Evolutionary conservation across 2,329 filamentous ascomycete species (phyloP), one percentile per base, ranked within the genome.

Genomic region (Podosphaera fusca): DNA sequence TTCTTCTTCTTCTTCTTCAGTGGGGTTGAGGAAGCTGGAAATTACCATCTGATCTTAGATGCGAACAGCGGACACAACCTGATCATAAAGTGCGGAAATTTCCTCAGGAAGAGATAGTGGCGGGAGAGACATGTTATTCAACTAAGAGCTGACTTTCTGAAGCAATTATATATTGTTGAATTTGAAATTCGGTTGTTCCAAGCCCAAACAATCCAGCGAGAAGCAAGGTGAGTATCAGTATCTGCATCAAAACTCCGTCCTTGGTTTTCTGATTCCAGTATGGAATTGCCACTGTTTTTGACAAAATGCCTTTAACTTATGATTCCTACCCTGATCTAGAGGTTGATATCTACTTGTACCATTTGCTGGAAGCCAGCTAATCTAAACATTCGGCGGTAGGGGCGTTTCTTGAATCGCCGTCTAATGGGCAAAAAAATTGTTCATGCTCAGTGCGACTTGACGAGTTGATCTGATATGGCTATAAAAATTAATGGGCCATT

Each of bases 351-450:
- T 21, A 21, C 21, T 21, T 21, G 21, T 21, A 21, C 21, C 21
- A 56, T 47, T 38, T 30, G 45, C 55, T 56, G 55, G 55, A 31
- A 46, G 55, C 55, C 38, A 56, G 31, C 55, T 46, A 33, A 56
- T 56, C 21, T 34, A 10, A 34, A 56, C 47, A 4, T 56, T 56
- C 2, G 55, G 29, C n/a, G 40, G 55, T 46, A 29, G 55, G 47
- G 55, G 55, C 5, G 12, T 12, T 21, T 21, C 21, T 21, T 21
- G 21, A 21, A 21, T 21, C 21, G 21, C 21, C 1, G 21, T 21
- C 21, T 56, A 56, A 30, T 56, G 12, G 4, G 55, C 36, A 46
- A 40, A 56, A 38, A 56, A 56, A 40, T 56, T 56, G 47, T 56
- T 40, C 30, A 56, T 47, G 29, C 2, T 56, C 38, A 56, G 40